Evolutionary conservation across 1,284 basidiomycete species (phyloP).

Genomic region (Marasmius sp.): DNA sequence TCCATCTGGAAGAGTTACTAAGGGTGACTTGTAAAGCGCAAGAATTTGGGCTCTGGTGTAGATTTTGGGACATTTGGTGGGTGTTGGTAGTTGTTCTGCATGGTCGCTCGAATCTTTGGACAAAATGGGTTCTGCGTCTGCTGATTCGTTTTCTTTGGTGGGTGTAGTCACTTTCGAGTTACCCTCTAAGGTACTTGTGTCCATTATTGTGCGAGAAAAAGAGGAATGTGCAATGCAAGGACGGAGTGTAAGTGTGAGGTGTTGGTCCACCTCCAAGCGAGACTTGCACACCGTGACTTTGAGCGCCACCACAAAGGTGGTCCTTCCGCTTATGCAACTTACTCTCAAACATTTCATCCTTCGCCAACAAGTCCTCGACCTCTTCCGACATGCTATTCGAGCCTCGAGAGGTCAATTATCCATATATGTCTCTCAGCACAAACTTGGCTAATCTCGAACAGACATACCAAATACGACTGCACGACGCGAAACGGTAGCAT

Average conservation of each 20-base stretch:
- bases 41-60: slow-evolving; percentile 72
- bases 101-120: slow-evolving; percentile 25
- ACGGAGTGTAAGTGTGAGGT: not conserved
- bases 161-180: slow-evolving; percentile 11
- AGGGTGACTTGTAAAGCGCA: slow-evolving; percentile 69
- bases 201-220: not conserved
- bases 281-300: not conserved
- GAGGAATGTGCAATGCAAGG: not conserved
- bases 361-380: slow-evolving; percentile 52
- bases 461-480: slow-evolving; percentile 61
- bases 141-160: slow-evolving; percentile 34
- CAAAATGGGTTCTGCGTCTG: slow-evolving; percentile 35
- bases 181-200: not conserved
- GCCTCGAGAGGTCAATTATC: slow-evolving; percentile 57
- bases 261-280: not conserved
- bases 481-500: slow-evolving; percentile 63
- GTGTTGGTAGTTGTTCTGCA: slow-evolving; percentile 23
- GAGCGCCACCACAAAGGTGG: slow-evolving; percentile 1
- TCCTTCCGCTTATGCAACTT: slow-evolving; percentile 25
- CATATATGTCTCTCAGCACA: not conserved
- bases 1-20: slow-evolving; percentile 66
- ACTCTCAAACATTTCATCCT: slow-evolving; percentile 77
- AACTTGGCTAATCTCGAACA: slow-evolving; percentile 28
- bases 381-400: slow-evolving; percentile 68
- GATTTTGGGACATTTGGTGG: slow-evolving; percentile 47